Evolutionary conservation across 257 asterid species (phyloP).

Genomic region (Salvia miltiorrhiza): DNA sequence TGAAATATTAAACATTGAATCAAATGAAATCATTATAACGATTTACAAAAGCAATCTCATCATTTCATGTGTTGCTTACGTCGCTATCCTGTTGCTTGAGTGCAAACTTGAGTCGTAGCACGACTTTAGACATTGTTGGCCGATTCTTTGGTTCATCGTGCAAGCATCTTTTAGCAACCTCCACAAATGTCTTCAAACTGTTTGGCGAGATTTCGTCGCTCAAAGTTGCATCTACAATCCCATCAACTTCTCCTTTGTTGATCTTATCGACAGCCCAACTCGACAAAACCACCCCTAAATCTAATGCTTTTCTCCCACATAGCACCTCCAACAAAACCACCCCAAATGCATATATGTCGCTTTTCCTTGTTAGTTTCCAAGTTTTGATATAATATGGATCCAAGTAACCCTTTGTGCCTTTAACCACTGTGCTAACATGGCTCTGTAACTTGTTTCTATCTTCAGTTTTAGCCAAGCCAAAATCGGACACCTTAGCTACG

Average conservation of each 20-base stretch:
- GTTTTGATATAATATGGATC: conserved; percentile 51
- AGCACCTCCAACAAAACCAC: conserved; percentile 56
- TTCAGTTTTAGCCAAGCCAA: conserved; percentile 49
- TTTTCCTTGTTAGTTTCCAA: conserved; percentile 44
- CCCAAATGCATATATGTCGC: conserved; percentile 64
- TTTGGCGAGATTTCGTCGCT: conserved; percentile 30
- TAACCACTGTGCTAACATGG: conserved; percentile 48
- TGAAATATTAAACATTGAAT: too few species aligned
- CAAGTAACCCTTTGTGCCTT: conserved; percentile 59
- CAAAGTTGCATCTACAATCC: conserved; percentile 38
- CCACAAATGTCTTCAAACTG: conserved; percentile 40
- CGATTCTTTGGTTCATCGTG: conserved; percentile 42
- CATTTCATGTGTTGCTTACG: too few species aligned
- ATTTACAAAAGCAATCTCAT: too few species aligned
- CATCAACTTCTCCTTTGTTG: conserved; percentile 40
- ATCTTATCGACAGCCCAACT: conserved; percentile 51
- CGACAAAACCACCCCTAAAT: conserved; percentile 28
- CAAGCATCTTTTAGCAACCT: conserved; percentile 46
- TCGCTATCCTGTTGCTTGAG: conserved; percentile 27
- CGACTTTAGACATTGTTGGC: conserved; percentile 56
- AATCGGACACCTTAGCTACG: conserved; percentile 49
- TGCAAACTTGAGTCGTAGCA: conserved; percentile 34
- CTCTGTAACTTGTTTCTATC: conserved; percentile 27
- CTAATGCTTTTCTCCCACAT: conserved; percentile 52
- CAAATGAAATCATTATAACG: too few species aligned